Evolutionary conservation across 139 green algal species (phyloP), one percentile per base, ranked within the genome.

Genomic region (Chlamydomonas eustigma): DNA sequence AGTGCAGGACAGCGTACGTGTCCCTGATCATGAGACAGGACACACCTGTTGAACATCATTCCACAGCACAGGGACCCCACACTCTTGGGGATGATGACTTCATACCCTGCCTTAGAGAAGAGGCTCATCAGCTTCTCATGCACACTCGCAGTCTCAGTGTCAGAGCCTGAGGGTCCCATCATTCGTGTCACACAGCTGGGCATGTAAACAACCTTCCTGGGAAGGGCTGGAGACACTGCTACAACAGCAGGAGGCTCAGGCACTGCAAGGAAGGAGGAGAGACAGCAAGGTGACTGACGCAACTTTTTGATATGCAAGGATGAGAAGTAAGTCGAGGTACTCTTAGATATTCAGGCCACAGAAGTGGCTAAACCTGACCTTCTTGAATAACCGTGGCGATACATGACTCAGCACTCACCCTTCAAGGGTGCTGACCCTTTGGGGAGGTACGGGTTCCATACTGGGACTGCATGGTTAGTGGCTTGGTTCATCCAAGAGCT

Each of bases 401-500:
- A 28, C 22, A 30, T n/a, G 63, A 24, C 22, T 63, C 50, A 37
- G 25, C 66, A 37, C 76, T 34, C 50, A 84, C 83, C 69, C 75
- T 86, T 85, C 28, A 93, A 71, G 33, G 81, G 80, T 28, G 83
- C 51, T 0, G 84, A 89, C 4, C 90, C 93, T 86, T 89, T 93
- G 71, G 94, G 94, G 91, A 98, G 94, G 90, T 97, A 96, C 3
- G 88, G 88, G 91, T 97, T 98, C 94, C 94, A 98, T 28, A 89
- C 85, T 0, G 94, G 94, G 31, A 98, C 77, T 3, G 91, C 64
- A 83, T 94, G 82, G 37, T 82, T 87, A n/a, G 80, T 89, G n/a
- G 44, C 79, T 51, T 70, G 74, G 89, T 98, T 97, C 34, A 97
- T 84, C 64, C 78, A 85, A 22, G 39, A 63, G 75, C 80, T 91